Evolutionary conservation across 1,139 yeast species (phyloP).

Genomic region (Suhomyces choctaworum): DNA sequence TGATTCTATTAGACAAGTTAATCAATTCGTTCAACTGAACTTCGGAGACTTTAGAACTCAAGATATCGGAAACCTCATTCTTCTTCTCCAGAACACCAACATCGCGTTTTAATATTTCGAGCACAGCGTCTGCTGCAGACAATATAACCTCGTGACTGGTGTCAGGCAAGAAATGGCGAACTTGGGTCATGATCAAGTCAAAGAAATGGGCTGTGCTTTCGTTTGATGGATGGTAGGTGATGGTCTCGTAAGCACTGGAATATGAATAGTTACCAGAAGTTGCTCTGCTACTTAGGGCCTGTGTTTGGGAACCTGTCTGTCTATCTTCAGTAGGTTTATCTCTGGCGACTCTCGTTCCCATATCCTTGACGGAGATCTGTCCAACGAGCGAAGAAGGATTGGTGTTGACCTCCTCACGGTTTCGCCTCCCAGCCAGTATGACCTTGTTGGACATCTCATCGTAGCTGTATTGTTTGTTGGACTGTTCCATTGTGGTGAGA

Average conservation of each 20-base stretch:
- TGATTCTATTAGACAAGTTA: slow-evolving; percentile 52
- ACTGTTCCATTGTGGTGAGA: slow-evolving; percentile 6
- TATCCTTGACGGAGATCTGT: slow-evolving; percentile 58
- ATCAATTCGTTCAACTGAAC: slow-evolving; percentile 54
- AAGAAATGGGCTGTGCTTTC: slow-evolving; percentile 30
- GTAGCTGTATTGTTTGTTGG: slow-evolving; percentile 37
- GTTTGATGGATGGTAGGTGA: slow-evolving; percentile 27
- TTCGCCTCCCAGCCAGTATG: slow-evolving; percentile 54
- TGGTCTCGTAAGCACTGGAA: slow-evolving; percentile 22
- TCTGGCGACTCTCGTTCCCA: slow-evolving; percentile 56
- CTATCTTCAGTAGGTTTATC: slow-evolving; percentile 2
- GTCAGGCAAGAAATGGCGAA: slow-evolving; percentile 34
- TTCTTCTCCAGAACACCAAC: slow-evolving; percentile 31
- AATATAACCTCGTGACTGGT: slow-evolving; percentile 45
- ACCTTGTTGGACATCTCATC: slow-evolving; percentile 80
- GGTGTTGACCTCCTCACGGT: slow-evolving; percentile 42
- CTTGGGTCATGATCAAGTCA: slow-evolving; percentile 32
- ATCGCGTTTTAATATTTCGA: slow-evolving; percentile 60
- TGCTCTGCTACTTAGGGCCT: slow-evolving; percentile 8
- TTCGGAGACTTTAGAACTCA: slow-evolving; percentile 48
- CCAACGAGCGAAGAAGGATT: slow-evolving; percentile 75
- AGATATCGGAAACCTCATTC: slow-evolving; percentile 36
- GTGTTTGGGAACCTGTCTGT: slow-evolving; percentile 14
- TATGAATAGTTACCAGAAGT: slow-evolving; percentile 16
- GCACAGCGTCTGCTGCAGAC: slow-evolving; percentile 65